Base-by-base conservation (phyloP, 1,284 basidiomycete genomes). In the Ceratobasidium sp. region DNA sequence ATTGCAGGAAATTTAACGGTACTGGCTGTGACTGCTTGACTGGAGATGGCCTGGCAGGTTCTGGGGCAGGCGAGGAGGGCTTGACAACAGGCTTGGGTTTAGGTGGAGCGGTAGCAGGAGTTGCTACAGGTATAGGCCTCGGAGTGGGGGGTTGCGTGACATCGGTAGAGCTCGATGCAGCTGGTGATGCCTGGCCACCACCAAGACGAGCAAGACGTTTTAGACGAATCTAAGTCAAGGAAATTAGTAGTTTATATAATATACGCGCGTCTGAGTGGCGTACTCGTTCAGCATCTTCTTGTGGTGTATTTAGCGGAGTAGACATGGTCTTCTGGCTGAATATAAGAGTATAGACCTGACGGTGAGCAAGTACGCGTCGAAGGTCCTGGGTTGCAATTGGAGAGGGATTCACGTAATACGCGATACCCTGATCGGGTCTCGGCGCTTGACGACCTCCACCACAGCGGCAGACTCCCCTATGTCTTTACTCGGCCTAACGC, bases 131-230 rank as follows among this genome's bases (percentile, higher is more conserved):
- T 23, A 70, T 67, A 3, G 69, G 71, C 13, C 78, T 70, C 74
- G 81, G 30, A 75, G 78, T 57, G 27, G 79, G 71, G 36, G 74
- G 77, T 56, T 81, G 75, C 58, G 78, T 74, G 21, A 14, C 11
- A 21, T 6, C 25, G 21, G 47, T 11, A 7, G 47, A 21, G 39
- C 60, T 54, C 66, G 57, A 69, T 66, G 41, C 59, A 64, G 60
- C 69, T 23, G 73, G 19, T 29, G 69, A 25, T 21, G 56, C 52
- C 27, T 66, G 44, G 52, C 77, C 78, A 74, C 90, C 88, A 74
- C 90, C 88, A 27, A 94, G 81, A 75, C 89, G 90, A 50, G 89
- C 92, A 46, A 95, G 82, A 70, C 93, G 86, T 79, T 94, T 95
- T 77, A 91, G 79, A 73, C 93, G 90, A 75, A 95, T 93, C 93